A percentile compares a stretch with the other conserved stretches of the same genome.
Conservation (phyloP, 305 asterid species). For the Stenogyne calaminthoides region DNA sequence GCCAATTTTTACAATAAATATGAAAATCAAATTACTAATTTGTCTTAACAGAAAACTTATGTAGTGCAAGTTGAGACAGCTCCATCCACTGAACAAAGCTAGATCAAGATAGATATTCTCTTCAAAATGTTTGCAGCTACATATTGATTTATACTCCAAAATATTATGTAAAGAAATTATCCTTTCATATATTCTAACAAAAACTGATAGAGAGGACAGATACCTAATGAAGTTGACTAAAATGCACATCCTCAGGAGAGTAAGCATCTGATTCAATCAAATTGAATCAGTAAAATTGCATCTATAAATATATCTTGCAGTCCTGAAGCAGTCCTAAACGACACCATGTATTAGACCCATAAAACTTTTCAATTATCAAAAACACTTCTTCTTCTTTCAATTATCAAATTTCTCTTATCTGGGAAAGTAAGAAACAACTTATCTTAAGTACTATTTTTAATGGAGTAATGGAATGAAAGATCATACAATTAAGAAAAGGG, state of each 20-base stretch:
- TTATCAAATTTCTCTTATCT: background rate
- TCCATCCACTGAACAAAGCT: slow-evolving; percentile 15
- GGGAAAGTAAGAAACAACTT: background rate
- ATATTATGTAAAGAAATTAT: background rate
- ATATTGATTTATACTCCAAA: slow-evolving; percentile 7
- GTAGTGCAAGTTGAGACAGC: slow-evolving; percentile 1
- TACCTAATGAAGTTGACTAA: background rate
- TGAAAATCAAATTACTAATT: slow-evolving; percentile 1
- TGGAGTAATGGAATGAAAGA: background rate
- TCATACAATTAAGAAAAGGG: background rate
- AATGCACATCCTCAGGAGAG: background rate
- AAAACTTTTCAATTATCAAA: background rate
- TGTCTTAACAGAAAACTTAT: background rate
- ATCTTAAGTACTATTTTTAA: background rate
- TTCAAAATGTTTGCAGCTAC: background rate
- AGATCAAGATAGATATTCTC: background rate
- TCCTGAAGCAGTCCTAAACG: background rate
- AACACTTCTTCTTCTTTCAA: background rate
- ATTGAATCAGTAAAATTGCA: background rate
- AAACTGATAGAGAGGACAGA: slow-evolving; percentile 4
- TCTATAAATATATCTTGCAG: background rate
- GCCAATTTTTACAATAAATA: slow-evolving; percentile 7
- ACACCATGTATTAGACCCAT: background rate
- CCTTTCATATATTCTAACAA: background rate
- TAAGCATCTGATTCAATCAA: background rate